Percentiles rank a stretch among this genome's conserved stretches.
phyloP scores from a whole-genome alignment of 352 stramenopile genomes.

The Globisporangium uncinulatum region DNA sequence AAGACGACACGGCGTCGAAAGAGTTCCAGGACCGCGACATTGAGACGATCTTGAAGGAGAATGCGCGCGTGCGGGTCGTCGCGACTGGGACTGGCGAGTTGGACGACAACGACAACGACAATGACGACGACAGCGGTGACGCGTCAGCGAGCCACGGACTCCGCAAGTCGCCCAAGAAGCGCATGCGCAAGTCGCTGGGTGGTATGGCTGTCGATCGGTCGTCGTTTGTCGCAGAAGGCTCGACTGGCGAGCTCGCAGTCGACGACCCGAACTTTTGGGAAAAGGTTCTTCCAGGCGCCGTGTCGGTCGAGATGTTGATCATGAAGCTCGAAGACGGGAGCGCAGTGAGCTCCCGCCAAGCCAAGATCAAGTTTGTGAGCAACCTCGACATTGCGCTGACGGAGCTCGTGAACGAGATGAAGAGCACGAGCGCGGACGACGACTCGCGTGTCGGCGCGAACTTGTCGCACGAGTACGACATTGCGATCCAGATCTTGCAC shows the following conservation, averaged over 20 bases:
- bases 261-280: slow-evolving; percentile 97
- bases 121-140: slow-evolving; percentile 7
- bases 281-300: slow-evolving; percentile 83
- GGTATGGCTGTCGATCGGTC: slow-evolving; percentile 83
- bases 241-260: slow-evolving; percentile 89
- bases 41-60: slow-evolving; percentile 93
- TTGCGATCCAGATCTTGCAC: slow-evolving; percentile 82
- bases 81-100: slow-evolving; percentile 25
- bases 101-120: slow-evolving; percentile 16
- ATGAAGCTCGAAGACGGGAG: slow-evolving; percentile 85
- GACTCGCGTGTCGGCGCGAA: slow-evolving; percentile 42
- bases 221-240: slow-evolving; percentile 90
- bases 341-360: slow-evolving; percentile 67
- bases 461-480: slow-evolving; percentile 80
- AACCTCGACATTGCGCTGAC: slow-evolving; percentile 80
- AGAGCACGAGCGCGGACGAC: slow-evolving; percentile 32
- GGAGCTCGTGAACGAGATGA: slow-evolving; percentile 63
- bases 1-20: slow-evolving; percentile 92
- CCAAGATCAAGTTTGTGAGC: slow-evolving; percentile 88
- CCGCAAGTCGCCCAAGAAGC: slow-evolving; percentile 45
- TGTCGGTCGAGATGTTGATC: slow-evolving; percentile 84
- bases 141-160: slow-evolving; percentile 3
- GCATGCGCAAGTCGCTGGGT: slow-evolving; percentile 67
- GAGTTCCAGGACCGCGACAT: slow-evolving; percentile 96
- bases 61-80: slow-evolving; percentile 71